Evolutionary conservation across 2,329 filamentous ascomycete species (phyloP).

Genomic region (Cyphellophora attinorum): DNA sequence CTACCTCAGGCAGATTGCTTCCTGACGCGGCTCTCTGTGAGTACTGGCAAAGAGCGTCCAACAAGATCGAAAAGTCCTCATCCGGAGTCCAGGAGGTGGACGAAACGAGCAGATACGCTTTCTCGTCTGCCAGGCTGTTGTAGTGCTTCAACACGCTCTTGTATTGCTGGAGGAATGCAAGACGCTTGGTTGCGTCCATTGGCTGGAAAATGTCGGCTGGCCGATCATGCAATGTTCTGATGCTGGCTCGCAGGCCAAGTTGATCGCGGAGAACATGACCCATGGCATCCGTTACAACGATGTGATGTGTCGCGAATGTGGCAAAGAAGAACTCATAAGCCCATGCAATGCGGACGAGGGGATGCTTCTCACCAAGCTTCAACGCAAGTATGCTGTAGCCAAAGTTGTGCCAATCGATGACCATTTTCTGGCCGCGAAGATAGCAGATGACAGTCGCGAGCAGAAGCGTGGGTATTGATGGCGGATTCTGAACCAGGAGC

Average conservation of each 20-base stretch:
- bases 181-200: conserved; percentile 40
- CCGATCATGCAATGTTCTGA: conserved; percentile 73
- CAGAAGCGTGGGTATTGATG: conserved; percentile 81
- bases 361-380: conserved; percentile 54
- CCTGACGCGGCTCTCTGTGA: conserved; percentile 42
- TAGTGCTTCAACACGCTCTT: conserved; percentile 55
- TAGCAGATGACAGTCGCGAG: conserved; percentile 64
- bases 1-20: conserved; percentile 51
- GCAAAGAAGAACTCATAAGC: conserved; percentile 69
- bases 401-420: conserved; percentile 99
- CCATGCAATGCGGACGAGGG: conserved; percentile 67
- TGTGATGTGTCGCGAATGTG: conserved; percentile 59
- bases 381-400: conserved; percentile 83
- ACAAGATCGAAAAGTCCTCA: conserved; percentile 83
- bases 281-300: conserved; percentile 90
- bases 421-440: conserved; percentile 67
- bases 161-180: conserved; percentile 54
- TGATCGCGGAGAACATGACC: conserved; percentile 57
- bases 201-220: conserved; percentile 77
- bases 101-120: conserved; percentile 67
- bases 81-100: conserved; percentile 97
- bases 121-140: conserved; percentile 47
- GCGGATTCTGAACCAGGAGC: conserved; percentile 89
- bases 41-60: conserved; percentile 72
- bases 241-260: conserved; percentile 55